These are phyloP conservation scores for Eucalyptus polybractea DNA, from an alignment of 345 rosid species.

Conservation along the genomic window DNA sequence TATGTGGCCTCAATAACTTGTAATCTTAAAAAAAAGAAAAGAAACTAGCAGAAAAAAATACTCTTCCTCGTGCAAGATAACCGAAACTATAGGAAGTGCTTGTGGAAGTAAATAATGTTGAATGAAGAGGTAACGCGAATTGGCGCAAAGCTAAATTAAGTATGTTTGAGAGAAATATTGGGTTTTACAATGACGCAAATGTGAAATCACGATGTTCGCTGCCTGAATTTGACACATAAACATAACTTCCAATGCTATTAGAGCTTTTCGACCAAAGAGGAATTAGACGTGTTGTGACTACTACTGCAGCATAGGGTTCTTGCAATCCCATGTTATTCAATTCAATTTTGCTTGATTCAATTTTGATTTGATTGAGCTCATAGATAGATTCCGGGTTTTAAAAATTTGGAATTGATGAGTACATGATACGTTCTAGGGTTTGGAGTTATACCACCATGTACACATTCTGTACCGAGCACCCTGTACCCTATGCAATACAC, in stretches of 20 bases:
- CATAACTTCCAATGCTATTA: not conserved
- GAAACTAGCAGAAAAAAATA: not conserved
- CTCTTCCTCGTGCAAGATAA: rapidly evolving
- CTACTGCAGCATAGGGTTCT: not conserved
- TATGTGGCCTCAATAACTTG: not conserved
- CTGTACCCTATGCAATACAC: not conserved
- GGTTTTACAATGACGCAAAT: too few relatives aligned
- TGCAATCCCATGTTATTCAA: not conserved
- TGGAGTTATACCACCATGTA: not conserved
- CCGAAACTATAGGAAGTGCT: rapidly evolving
- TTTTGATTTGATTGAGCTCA: not conserved
- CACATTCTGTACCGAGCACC: rapidly evolving
- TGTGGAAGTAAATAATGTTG: not conserved
- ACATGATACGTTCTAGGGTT: not conserved
- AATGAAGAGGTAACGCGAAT: not conserved
- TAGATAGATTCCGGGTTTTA: too few relatives aligned
- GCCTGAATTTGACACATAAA: not conserved
- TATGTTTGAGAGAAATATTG: too few relatives aligned
- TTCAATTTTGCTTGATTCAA: not conserved
- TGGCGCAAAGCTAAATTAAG: not conserved
- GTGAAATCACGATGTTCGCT: rapidly evolving
- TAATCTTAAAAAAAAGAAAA: not conserved
- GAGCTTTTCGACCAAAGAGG: not conserved
- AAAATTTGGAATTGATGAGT: too few relatives aligned
- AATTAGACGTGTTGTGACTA: not conserved